phyloP scores from a whole-genome alignment of 1,284 basidiomycete genomes.

The Sphaerobolus stellatus region DNA sequence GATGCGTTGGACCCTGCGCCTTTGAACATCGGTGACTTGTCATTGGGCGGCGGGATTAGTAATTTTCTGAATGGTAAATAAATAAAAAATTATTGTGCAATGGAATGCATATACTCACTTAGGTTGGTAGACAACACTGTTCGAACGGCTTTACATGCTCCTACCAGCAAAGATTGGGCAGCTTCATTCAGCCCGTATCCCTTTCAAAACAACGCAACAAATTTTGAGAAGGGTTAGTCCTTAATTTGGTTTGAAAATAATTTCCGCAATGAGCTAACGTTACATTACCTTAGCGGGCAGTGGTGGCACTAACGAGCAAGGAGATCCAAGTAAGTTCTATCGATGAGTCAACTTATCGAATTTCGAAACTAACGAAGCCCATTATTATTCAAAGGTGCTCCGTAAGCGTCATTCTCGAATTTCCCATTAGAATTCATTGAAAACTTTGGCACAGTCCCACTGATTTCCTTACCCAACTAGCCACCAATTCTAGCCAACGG shows the following conservation, averaged over 20 bases:
- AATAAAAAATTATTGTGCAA: too few relatives aligned
- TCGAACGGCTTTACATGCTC: slow-evolving; percentile 66
- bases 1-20: slow-evolving; percentile 37
- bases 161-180: slow-evolving; percentile 60
- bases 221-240: slow-evolving; percentile 4
- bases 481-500: slow-evolving; percentile 55
- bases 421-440: not conserved
- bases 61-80: too few relatives aligned
- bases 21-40: too few relatives aligned
- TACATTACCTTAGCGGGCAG: not conserved
- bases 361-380: slow-evolving; percentile 43
- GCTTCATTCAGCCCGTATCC: slow-evolving; percentile 45
- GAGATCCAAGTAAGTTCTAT: slow-evolving; percentile 45
- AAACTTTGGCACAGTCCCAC: slow-evolving; percentile 46
- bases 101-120: too few relatives aligned
- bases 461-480: slow-evolving; percentile 61
- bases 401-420: not conserved
- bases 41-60: too few relatives aligned
- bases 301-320: slow-evolving; percentile 25
- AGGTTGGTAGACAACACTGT: too few relatives aligned
- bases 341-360: slow-evolving; percentile 7
- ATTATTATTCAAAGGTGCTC: not conserved
- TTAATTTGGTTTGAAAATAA: slow-evolving; percentile 2
- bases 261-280: not conserved
- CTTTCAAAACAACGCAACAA: slow-evolving; percentile 43